Percentiles rank a stretch among this genome's conserved stretches.
phyloP scores from a whole-genome alignment of 78 protist genomes.

The Emiliania huxleyi region DNA sequence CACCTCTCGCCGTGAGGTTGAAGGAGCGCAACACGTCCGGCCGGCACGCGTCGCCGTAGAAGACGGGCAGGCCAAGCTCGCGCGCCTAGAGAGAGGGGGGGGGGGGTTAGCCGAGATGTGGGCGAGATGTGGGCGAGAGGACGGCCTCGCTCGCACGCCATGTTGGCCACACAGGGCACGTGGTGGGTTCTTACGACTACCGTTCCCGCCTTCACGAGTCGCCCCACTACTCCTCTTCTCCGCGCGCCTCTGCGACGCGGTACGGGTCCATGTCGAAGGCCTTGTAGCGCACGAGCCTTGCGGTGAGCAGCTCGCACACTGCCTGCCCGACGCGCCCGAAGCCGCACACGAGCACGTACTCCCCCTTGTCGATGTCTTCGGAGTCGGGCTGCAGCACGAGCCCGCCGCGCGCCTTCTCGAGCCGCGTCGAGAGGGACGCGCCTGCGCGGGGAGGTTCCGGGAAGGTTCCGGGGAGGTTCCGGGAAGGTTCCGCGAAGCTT shows the following conservation, averaged over 20 bases:
- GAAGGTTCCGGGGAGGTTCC: no score
- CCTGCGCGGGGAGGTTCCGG: no score
- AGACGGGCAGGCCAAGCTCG: not conserved
- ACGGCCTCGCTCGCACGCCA: no score
- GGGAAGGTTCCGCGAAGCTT: no score
- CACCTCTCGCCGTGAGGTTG: no score
- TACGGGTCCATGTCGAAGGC: not conserved
- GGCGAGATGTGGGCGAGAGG: no score
- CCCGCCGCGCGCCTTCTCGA: not conserved
- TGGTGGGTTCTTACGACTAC: no score
- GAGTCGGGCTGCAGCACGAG: not conserved
- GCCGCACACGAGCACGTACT: conserved; percentile 16
- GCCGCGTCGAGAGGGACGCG: not conserved
- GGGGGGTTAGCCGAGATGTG: no score
- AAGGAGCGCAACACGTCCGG: conserved; percentile 2
- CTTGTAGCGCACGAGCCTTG: not conserved
- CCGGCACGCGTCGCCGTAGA: conserved; percentile 18
- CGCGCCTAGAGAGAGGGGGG: no score
- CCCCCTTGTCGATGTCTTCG: not conserved
- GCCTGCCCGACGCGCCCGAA: not conserved
- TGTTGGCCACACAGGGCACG: no score
- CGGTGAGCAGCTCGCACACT: not conserved
- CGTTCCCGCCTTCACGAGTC: no score
- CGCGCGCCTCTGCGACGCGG: not conserved
- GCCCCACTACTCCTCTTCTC: no score